Conservation (phyloP, 257 asterid species). For the Solanum paucissectum region DNA sequence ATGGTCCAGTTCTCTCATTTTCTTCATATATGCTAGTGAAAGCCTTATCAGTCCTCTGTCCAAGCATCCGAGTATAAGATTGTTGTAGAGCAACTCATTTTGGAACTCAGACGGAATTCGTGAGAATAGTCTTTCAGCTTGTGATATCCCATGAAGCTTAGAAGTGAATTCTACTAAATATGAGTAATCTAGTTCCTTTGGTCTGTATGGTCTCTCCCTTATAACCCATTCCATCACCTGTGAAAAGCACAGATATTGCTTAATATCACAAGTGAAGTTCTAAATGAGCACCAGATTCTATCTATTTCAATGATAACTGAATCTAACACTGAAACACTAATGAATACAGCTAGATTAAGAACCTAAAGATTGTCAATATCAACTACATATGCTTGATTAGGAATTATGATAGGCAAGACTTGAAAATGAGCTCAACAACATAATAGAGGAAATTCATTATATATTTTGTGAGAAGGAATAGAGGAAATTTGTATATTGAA, state of each 20-base stretch:
- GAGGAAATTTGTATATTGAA: not conserved
- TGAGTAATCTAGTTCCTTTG: conserved; percentile 72
- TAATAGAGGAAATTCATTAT: not conserved
- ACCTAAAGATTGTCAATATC: not conserved
- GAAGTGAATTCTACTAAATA: conserved; percentile 72
- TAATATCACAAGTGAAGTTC: not conserved
- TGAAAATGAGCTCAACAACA: not conserved
- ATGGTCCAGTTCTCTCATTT: conserved; percentile 76
- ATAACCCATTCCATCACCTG: conserved; percentile 98
- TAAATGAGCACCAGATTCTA: not conserved
- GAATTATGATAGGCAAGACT: not conserved
- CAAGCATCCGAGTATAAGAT: conserved; percentile 83
- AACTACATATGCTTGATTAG: not conserved
- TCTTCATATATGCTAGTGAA: conserved; percentile 68
- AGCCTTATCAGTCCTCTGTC: conserved; percentile 65
- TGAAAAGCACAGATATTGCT: not conserved
- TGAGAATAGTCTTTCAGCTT: conserved; percentile 63
- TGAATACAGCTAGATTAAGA: not conserved
- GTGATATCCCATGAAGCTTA: conserved; percentile 71
- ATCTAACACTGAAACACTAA: not conserved
- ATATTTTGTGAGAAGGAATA: not conserved
- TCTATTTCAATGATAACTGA: not conserved
- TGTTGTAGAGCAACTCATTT: conserved; percentile 62
- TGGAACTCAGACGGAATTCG: conserved; percentile 64
- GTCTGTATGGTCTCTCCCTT: conserved; percentile 84